Evolutionary conservation across 768 basidiomycete genomes (phyloP), one percentile per base, ranked within the genome.

Genomic region (Kwoniella sp.): DNA sequence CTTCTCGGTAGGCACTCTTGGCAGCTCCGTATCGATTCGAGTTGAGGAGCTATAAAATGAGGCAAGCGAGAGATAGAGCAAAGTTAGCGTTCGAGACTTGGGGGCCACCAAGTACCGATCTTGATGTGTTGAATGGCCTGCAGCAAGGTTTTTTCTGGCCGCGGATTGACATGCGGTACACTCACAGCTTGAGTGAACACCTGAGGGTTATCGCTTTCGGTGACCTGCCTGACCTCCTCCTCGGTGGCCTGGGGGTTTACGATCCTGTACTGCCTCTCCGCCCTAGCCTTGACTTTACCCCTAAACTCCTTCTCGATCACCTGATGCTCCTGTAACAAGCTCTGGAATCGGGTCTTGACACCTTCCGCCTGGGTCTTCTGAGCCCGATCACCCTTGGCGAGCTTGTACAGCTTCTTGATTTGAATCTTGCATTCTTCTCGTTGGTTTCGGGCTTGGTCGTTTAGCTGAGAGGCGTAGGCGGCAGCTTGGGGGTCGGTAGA

Each of bases 1-100:
- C 92, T 80, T 96, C 93, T 54, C 86, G 85, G 78, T 88, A 91
- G 0, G 90, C 92, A 48, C 85, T 85, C 51, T 91, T 83, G 17
- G 91, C 88, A 68, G 91, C 89, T 30, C 88, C 90, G 78, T 91
- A 91, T n/a, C 87, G 86, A 55, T 85, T 87, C n/a, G 90, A 90
- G 27, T 83, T 83, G 46, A 88, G 84, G 48, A 93, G 82, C 90
- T 91, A 33, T 33, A 33, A 33, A 33, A 33, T 33, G 13, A 33
- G n/a, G n/a, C n/a, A n/a, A n/a, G n/a, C n/a, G n/a, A n/a, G n/a
- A n/a, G n/a, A n/a, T n/a, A n/a, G n/a, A n/a, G n/a, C n/a, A n/a
- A n/a, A n/a, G n/a, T n/a, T n/a, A n/a, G n/a, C n/a, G n/a, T n/a
- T n/a, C n/a, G n/a, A n/a, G n/a, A n/a, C n/a, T n/a, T n/a, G n/a